Evolutionary conservation across 345 rosid genomes (phyloP), one percentile per base, ranked within the genome.

Genomic region (Orychophragmus violaceus): DNA sequence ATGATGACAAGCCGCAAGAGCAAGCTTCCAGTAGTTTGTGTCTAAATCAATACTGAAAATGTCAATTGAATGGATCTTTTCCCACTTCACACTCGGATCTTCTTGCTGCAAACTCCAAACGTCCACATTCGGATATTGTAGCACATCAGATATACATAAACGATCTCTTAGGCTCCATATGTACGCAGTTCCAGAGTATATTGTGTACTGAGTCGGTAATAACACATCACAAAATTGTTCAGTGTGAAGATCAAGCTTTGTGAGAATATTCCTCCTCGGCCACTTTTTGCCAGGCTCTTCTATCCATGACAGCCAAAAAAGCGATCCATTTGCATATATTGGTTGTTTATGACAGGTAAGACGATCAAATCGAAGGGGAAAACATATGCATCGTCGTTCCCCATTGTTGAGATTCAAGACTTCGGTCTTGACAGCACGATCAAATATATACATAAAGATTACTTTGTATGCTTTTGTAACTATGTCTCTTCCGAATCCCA

Each of bases 41-140:
- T 44, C 39, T 28, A 61, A 28, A 61, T 17, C 19, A 18, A 18
- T 27, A 4, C 11, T 44, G 11, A 13, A 27, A 6, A 29, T 44
- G 45, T 12, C 19, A 44, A 44, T 3, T 17, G 37, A 42, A 44
- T 16, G 0, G 13, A 61, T 42, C 17, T 27, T 61, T 44, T 44
- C 28, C 53, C 66, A 61, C 12, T 28, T 61, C 65, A 60, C 66
- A 61, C 36, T 61, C 4, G 53, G 53, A 44, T 12, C 39, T 44
- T 61, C 54, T 44, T 61, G 53, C 11, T 18, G 39, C 66, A 44
- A 61, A 44, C 53, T 6, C 66, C 66, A 42, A 1, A 61, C 27
- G 17, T 61, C 66, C 52, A 61, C 39, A 28, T 2, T 11, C 2
- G 66, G 66, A 42, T 61, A 61, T 29, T 44, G 66, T 61, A 61